Percentiles rank a stretch among this genome's conserved stretches.
Conservation (phyloP, 2,329 filamentous ascomycete genomes). For the Zymoseptoria passerinii region DNA sequence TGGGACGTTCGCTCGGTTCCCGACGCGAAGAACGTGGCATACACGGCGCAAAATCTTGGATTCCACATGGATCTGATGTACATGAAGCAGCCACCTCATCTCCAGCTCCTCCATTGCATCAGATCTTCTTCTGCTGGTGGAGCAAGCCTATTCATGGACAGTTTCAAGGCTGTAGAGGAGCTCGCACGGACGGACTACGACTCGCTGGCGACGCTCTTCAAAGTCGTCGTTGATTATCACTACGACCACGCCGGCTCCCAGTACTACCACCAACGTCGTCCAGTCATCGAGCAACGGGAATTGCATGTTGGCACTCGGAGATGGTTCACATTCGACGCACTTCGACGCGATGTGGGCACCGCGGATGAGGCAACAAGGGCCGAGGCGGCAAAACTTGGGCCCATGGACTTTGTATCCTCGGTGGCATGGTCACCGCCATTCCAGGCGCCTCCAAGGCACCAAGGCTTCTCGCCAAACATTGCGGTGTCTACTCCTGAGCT, state of each 20-base stretch:
- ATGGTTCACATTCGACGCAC: background rate
- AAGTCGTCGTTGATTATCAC: constrained; percentile 40
- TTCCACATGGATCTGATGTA: constrained; percentile 94
- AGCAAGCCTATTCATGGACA: constrained; percentile 78
- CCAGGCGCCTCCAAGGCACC: constrained; percentile 26
- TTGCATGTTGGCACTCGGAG: background rate
- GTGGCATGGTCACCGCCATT: constrained; percentile 32
- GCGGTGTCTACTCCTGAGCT: background rate
- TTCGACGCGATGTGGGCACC: background rate
- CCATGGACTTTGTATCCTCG: constrained; percentile 20
- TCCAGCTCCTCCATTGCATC: constrained; percentile 85
- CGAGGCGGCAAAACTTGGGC: background rate
- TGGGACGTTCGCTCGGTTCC: constrained; percentile 83
- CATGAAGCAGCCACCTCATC: constrained; percentile 65
- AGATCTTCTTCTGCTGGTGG: constrained; percentile 72
- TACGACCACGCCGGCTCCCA: constrained; percentile 41
- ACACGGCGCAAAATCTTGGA: constrained; percentile 72
- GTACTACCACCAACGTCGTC: constrained; percentile 23
- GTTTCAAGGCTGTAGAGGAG: constrained; percentile 50
- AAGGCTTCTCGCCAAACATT: background rate
- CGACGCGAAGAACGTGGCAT: constrained; percentile 78
- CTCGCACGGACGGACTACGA: constrained; percentile 17
- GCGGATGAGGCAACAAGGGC: background rate
- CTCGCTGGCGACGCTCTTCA: constrained; percentile 10
- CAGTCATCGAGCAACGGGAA: constrained; percentile 18